Conservation (phyloP, 768 basidiomycete species). For the Albatrellus ellisii region DNA sequence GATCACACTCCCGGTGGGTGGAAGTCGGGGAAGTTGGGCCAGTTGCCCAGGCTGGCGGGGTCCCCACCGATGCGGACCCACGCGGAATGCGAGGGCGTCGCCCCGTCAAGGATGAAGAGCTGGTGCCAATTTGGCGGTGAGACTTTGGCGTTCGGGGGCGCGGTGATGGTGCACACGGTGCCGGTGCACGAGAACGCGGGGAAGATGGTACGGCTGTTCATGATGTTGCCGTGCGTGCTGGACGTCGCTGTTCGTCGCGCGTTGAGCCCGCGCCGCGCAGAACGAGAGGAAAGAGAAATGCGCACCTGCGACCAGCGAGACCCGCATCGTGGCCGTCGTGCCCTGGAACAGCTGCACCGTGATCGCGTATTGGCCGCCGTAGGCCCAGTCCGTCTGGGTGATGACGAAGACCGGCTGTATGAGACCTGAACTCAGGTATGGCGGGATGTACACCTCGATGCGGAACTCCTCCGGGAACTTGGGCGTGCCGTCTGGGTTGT, state of each 20-base stretch:
- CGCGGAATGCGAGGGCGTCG: constrained; percentile 60
- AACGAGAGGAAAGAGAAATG: constrained; percentile 1
- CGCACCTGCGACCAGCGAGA: constrained; percentile 56
- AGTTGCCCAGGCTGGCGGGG: constrained; percentile 53
- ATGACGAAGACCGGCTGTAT: constrained; percentile 51
- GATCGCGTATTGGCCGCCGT: constrained; percentile 41
- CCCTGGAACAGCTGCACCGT: constrained; percentile 29
- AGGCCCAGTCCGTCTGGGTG: constrained; percentile 46
- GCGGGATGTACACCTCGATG: constrained; percentile 73
- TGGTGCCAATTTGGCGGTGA: constrained; percentile 71
- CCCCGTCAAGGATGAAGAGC: constrained; percentile 64
- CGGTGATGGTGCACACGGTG: constrained; percentile 62
- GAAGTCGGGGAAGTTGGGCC: constrained; percentile 62
- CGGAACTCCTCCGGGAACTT: constrained; percentile 69
- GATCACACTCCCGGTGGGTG: constrained; percentile 43
- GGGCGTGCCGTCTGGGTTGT: constrained; percentile 21
- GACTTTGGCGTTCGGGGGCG: constrained; percentile 56
- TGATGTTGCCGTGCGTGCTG: constrained; percentile 66
- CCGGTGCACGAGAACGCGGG: constrained; percentile 59
- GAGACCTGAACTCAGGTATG: constrained; percentile 58
- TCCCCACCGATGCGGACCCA: constrained; percentile 78
- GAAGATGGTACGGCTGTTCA: constrained; percentile 63
- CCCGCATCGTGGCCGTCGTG: constrained; percentile 32
- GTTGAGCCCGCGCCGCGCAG: not conserved
- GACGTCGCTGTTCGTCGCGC: constrained; percentile 41